phyloP scores from a whole-genome alignment of 2,329 filamentous ascomycete genomes.

The Peltaster fructicola region DNA sequence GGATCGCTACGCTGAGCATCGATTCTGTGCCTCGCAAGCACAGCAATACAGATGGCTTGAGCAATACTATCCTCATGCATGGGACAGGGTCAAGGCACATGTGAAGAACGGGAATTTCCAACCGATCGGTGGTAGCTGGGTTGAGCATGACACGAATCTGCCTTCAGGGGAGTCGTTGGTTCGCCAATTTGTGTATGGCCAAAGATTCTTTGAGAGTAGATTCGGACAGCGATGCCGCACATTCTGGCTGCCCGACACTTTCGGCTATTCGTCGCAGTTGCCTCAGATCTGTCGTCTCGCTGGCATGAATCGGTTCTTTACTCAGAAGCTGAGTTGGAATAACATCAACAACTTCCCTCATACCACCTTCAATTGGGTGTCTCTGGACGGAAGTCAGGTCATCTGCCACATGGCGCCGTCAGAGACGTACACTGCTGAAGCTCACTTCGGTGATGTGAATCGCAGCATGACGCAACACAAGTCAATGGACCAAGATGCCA shows the following conservation, averaged over 20 bases:
- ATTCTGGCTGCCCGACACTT: slow-evolving; percentile 97
- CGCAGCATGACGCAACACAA: slow-evolving; percentile 86
- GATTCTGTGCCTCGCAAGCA: slow-evolving; percentile 82
- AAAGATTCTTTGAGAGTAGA: slow-evolving; percentile 82
- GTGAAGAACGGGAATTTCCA: slow-evolving; percentile 83
- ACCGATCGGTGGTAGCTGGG: slow-evolving; percentile 93
- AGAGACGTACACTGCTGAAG: slow-evolving; percentile 88
- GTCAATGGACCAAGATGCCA: slow-evolving; percentile 81
- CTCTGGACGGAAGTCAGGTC: slow-evolving; percentile 87
- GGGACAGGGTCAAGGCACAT: slow-evolving; percentile 78
- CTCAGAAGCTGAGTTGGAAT: slow-evolving; percentile 98
- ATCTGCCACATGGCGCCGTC: slow-evolving; percentile 94
- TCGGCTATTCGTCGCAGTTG: slow-evolving; percentile 89
- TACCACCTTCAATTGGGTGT: slow-evolving; percentile 97
- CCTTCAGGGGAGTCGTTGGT: slow-evolving; percentile 88
- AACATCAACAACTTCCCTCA: slow-evolving; percentile 99
- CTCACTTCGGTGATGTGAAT: slow-evolving; percentile 85
- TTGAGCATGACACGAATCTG: slow-evolving; percentile 96
- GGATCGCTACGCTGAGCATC: slow-evolving; percentile 84
- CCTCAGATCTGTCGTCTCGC: slow-evolving; percentile 84
- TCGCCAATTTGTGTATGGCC: slow-evolving; percentile 87
- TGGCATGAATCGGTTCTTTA: slow-evolving; percentile 95
- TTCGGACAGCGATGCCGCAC: slow-evolving; percentile 80
- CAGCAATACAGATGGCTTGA: slow-evolving; percentile 99
- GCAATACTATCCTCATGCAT: slow-evolving; percentile 70